Percentiles rank a stretch among this genome's conserved stretches.
These are phyloP conservation scores for Saccharata proteae DNA, from an alignment of 2,329 filamentous ascomycete species.

Conservation along the genomic window DNA sequence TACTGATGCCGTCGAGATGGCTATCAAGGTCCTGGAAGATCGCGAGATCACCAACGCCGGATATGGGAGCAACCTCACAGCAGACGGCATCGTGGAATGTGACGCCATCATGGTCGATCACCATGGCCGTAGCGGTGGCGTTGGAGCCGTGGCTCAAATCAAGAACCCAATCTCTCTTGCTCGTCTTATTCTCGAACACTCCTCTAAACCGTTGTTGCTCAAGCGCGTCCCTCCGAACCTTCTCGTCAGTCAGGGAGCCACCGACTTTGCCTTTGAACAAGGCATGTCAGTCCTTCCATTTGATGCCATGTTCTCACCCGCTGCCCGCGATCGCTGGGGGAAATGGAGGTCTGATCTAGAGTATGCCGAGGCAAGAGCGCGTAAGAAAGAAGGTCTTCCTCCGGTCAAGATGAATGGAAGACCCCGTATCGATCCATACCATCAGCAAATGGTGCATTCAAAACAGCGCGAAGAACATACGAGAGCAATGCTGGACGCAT, in stretches of 20 bases:
- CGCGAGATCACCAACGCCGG: constrained; percentile 94
- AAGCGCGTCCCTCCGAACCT: constrained; percentile 87
- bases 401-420: constrained; percentile 17
- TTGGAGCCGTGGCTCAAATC: constrained; percentile 80
- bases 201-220: constrained; percentile 65
- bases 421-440: constrained; percentile 12
- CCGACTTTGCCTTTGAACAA: constrained; percentile 70
- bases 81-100: constrained; percentile 84
- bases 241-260: constrained; percentile 74
- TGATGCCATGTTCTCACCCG: constrained; percentile 67
- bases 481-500: constrained; percentile 17
- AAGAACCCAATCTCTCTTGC: constrained; percentile 87
- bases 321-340: constrained; percentile 64
- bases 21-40: constrained; percentile 80
- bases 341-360: constrained; percentile 65
- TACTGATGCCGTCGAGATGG: constrained; percentile 79
- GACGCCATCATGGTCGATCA: constrained; percentile 92
- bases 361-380: constrained; percentile 42
- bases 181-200: constrained; percentile 67
- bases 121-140: constrained; percentile 79
- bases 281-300: constrained; percentile 63
- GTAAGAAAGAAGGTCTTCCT: constrained; percentile 17
- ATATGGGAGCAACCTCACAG: constrained; percentile 86
- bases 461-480: constrained; percentile 26
- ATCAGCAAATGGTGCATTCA: constrained; percentile 21